These are phyloP conservation scores for Hypoxylon rickii DNA, from an alignment of 495 filamentous ascomycete genomes.

Conservation along the genomic window DNA sequence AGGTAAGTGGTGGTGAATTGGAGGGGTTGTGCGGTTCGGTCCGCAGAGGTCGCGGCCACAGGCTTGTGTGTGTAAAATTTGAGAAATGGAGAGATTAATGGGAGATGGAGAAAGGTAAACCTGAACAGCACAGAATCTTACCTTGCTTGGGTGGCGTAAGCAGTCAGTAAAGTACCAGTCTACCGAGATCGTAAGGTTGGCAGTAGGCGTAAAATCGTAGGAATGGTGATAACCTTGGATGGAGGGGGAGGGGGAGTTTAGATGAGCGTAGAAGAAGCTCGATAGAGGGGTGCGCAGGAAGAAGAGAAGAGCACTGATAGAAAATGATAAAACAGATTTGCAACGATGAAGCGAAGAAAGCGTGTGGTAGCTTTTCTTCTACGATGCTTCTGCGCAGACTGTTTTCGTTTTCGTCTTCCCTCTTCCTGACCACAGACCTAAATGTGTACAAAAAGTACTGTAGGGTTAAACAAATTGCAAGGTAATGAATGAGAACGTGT, in stretches of 20 bases:
- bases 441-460: conserved; percentile 17
- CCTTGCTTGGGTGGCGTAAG: not conserved
- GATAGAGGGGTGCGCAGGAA: conserved; percentile 27
- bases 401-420: conserved; percentile 14
- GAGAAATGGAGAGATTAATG: not conserved
- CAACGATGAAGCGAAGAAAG: not conserved
- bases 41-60: conserved; percentile 23
- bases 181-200: not conserved
- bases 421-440: no score
- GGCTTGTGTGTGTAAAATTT: conserved; percentile 2
- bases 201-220: conserved; percentile 10
- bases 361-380: conserved; percentile 9
- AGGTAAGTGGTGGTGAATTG: no score
- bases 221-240: not conserved
- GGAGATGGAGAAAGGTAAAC: no score
- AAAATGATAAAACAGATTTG: conserved; percentile 21
- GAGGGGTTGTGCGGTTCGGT: conserved; percentile 22
- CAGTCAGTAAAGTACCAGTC: not conserved
- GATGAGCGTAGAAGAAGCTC: conserved; percentile 7
- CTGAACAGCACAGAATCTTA: not conserved
- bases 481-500: conserved; percentile 21
- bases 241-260: conserved; percentile 22
- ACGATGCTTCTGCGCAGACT: conserved; percentile 9
- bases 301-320: conserved; percentile 16
- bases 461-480: conserved; percentile 27